Base-by-base conservation (phyloP, 2,329 filamentous ascomycete genomes). In the Aspergillus sergii region DNA sequence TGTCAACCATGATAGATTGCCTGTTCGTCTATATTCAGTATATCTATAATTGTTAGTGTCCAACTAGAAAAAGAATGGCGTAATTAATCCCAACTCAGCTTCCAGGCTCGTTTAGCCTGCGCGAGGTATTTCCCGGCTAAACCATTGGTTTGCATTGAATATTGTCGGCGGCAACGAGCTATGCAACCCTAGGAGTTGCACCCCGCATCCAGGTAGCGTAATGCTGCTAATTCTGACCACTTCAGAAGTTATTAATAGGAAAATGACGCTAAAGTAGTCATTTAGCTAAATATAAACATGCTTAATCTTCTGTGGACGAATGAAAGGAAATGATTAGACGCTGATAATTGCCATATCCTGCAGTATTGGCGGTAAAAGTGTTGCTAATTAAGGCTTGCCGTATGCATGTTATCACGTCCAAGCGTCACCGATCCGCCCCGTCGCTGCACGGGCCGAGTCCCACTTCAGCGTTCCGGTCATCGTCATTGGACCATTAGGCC, bases 331-430 rank as follows among this genome's bases (percentile, higher is more conserved):
- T 3, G 48, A 45, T 28, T 53, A 26, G 41, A 60, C 39, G 58
- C 39, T 28, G 58, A 26, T 60, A 60, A 60, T 60, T 28, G 23
- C 36, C 36, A 26, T 48, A 62, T 23, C 26, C 36, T 60, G 54
- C 55, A 65, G 23, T 36, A 58, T 55, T 54, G 63, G 63, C 58
- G 64, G 64, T 63, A 61, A 65, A 60, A 57, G 30, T 56, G 57
- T 63, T 65, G 51, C 64, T 65, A 65, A 65, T 65, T 65, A 65
- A 61, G 64, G 64, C 48, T n/a, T 14, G 23, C 21, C n/a, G 6
- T 45, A 32, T 32, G 39, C 55, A 43, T 28, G 55, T 43, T 57
- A 57, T 57, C 55, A 58, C 59, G 36, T 41, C 55, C 41, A 54
- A 58, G 43, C 59, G 56, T 60, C 34, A 48, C 41, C 30, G 55